Base-by-base conservation (phyloP, 495 filamentous ascomycete genomes). In the Tuber calosporum region DNA sequence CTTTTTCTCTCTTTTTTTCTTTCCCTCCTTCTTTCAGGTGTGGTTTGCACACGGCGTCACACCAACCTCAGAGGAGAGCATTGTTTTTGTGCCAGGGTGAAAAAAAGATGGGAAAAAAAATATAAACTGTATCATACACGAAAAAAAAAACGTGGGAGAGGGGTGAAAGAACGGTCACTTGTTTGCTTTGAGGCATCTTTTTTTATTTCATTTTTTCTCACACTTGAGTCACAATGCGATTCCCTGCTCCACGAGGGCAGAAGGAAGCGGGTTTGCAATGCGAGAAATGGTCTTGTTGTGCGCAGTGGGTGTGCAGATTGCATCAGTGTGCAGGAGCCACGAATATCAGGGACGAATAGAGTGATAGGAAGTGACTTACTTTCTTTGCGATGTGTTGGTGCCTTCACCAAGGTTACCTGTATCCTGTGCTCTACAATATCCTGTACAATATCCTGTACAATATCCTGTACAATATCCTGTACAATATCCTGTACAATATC, bases 271-370 rank as follows among this genome's bases (percentile, higher is more conserved):
- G 53, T 62, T 58, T 58, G 48, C 26, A 30, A 26, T 30, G 53
- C 1, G 53, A 30, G 53, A 58, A 58, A 58, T 58, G n/a, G 53
- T 30, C 53, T 30, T 62, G 53, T 62, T 62, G 53, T 62, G 53
- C 53, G 53, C 15, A 38, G 30, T 53, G n/a, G 43, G 30, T 43
- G 67, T 75, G 74, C 67, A 70, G 68, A 75, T 76, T 76, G 72
- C 74, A 76, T 76, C 74, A 76, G 74, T 15, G 72, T 74, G 72
- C 74, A 76, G 72, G 13, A 43, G 71, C 30, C 68, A 67, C 37
- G 20, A 26, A 53, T n/a, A 36, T 39, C 66, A 48, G 68, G 66
- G 69, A 70, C 72, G 45, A 75, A 62, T 62, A 30, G 48, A 58
- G 53, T 62, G 53, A 62, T 15, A 17, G 53, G n/a, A 62, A 62